Evolutionary conservation across 352 stramenopile genomes (phyloP).

Genomic region (Phytophthora kernoviae): DNA sequence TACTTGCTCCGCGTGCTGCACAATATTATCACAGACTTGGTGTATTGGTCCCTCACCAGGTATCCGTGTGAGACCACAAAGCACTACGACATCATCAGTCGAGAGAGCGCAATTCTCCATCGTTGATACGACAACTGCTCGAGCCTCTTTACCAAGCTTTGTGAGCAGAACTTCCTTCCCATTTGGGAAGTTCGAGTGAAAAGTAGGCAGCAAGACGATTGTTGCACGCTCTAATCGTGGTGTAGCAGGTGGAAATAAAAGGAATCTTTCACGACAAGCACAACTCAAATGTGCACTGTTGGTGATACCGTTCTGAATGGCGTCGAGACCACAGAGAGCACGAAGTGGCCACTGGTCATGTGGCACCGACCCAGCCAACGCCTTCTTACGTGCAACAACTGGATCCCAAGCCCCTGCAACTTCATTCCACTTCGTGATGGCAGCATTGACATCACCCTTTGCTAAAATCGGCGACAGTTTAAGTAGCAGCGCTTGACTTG

Average conservation of each 20-base stretch:
- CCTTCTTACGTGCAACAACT: slow-evolving; percentile 42
- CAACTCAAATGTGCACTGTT: slow-evolving; percentile 59
- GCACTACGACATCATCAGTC: slow-evolving; percentile 14
- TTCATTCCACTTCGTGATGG: slow-evolving; percentile 33
- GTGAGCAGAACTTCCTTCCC: slow-evolving; percentile 30
- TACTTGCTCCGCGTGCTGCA: slow-evolving; percentile 14
- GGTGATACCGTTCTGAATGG: slow-evolving; percentile 68
- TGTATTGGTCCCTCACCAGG: slow-evolving; percentile 5
- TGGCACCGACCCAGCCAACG: slow-evolving; percentile 34
- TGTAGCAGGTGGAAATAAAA: slow-evolving; percentile 53
- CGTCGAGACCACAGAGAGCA: slow-evolving; percentile 71
- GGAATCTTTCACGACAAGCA: slow-evolving; percentile 61
- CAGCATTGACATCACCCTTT: slow-evolving; percentile 25
- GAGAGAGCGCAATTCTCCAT: slow-evolving; percentile 9
- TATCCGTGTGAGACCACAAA: slow-evolving; percentile 21
- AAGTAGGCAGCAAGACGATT: slow-evolving; percentile 44
- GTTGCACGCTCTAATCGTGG: slow-evolving; percentile 40
- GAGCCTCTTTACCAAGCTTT: slow-evolving; percentile 27
- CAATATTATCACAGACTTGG: slow-evolving; percentile 13
- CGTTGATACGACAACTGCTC: slow-evolving; percentile 33
- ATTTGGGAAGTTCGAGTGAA: slow-evolving; percentile 31
- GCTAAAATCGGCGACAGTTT: slow-evolving; percentile 25
- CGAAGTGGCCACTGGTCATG: slow-evolving; percentile 64
- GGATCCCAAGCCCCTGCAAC: slow-evolving; percentile 72
- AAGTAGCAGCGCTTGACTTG: slow-evolving; percentile 70